Base-by-base conservation (phyloP, 805 yeast genomes). In the Candida oleophila region DNA sequence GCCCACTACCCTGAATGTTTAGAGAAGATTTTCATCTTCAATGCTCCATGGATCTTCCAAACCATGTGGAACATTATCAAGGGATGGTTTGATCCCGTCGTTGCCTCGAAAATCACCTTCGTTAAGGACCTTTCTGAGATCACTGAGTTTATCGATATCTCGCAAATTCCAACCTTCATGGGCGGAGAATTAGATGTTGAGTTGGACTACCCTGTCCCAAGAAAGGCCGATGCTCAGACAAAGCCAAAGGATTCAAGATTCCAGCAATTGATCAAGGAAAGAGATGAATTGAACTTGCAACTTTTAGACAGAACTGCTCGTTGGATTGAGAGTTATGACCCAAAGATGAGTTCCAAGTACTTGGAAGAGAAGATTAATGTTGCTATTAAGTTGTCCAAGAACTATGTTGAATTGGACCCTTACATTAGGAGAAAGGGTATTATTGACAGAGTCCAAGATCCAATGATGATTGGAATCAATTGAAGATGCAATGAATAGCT, bases 1-100 rank as follows among this genome's bases (percentile, higher is more conserved):
- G 96, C 96, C 0, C 96, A 92, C 62, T 94, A 92, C 64, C 99
- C 99, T 1, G 99, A 94, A 68, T 85, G 89, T 36, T 76, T 94
- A 49, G 97, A 96, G 15, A 80, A 80, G 46, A 71, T 94, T 44
- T 78, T 89, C 54, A 86, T 94, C 50, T 96, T 89, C 70, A 87
- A 87, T 57, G 97, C 99, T 0, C 99, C 99, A 22, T 90, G 97
- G 98, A 81, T 94, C 45, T 94, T 94, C 71, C 82, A 87, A 43
- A 92, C 97, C 20, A 88, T 92, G 49, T 94, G 99, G 98, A 86
- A 84, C 55, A 81, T 92, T 55, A 82, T 94, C 57, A 89, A 89
- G 65, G 83, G 85, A 56, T 92, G 97, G 98, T 74, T 92, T 47
- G 98, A 94, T 62, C 98, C 98, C 2, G 97, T 89, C 20, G 97